These are phyloP conservation scores for Coniochaeta sp. DNA, from an alignment of 2,329 filamentous ascomycete genomes.

Conservation along the genomic window DNA sequence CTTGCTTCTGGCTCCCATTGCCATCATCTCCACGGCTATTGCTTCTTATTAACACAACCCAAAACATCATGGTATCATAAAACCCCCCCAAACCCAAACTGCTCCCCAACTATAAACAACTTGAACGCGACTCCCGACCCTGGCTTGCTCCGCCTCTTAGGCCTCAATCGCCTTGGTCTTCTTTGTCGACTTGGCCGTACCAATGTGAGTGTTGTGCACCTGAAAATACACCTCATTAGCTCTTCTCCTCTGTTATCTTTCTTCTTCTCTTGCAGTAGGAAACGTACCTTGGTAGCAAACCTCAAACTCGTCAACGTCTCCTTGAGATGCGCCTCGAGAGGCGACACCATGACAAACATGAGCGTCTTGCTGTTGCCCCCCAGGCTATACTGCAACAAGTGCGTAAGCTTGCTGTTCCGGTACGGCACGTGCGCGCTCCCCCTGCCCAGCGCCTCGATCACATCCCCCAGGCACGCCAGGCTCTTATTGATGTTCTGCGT, in stretches of 20 bases:
- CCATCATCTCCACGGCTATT: neutral
- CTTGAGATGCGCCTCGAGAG: constrained; percentile 79
- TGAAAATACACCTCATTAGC: constrained; percentile 20
- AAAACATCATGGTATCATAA: constrained; percentile 2
- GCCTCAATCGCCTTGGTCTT: constrained; percentile 36
- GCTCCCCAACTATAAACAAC: neutral
- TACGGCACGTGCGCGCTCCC: constrained; percentile 85
- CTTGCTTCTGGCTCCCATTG: neutral
- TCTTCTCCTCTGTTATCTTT: neutral
- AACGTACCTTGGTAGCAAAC: constrained; percentile 82
- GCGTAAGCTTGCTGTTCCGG: constrained; percentile 93
- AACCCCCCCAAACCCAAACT: neutral
- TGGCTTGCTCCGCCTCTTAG: neutral
- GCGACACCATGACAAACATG: constrained; percentile 99
- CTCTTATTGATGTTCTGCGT: constrained; percentile 98
- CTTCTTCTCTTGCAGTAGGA: constrained; percentile 3
- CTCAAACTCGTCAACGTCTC: constrained; percentile 93
- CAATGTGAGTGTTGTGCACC: constrained; percentile 87
- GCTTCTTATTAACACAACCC: neutral
- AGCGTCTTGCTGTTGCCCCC: constrained; percentile 95
- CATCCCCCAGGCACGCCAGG: constrained; percentile 84
- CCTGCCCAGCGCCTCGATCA: constrained; percentile 85
- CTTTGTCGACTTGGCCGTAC: constrained; percentile 71
- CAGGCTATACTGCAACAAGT: constrained; percentile 87
- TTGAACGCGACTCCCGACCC: neutral